phyloP scores from a whole-genome alignment of 2,329 filamentous ascomycete species.

The Ophiosphaerella korrae region DNA sequence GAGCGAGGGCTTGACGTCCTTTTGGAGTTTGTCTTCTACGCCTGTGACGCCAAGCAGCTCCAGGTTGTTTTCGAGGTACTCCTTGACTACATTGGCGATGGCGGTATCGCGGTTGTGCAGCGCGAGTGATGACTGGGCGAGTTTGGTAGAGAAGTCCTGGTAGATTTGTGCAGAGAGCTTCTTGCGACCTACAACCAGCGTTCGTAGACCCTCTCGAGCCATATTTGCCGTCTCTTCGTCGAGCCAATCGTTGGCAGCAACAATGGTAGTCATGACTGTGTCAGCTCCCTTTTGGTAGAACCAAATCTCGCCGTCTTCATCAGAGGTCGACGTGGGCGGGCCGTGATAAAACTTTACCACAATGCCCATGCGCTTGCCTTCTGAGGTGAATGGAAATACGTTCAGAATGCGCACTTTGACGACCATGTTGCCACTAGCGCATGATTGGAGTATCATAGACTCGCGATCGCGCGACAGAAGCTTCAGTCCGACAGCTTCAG shows the following conservation, averaged over 20 bases:
- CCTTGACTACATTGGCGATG: constrained; percentile 79
- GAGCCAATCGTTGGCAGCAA: constrained; percentile 95
- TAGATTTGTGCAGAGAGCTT: constrained; percentile 80
- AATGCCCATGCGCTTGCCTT: constrained; percentile 98
- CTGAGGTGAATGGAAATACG: constrained; percentile 96
- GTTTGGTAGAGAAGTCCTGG: constrained; percentile 73
- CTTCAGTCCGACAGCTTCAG: constrained; percentile 86
- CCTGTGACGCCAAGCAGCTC: constrained; percentile 97
- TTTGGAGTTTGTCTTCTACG: constrained; percentile 95
- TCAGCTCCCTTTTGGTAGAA: constrained; percentile 99
- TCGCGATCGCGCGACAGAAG: constrained; percentile 85
- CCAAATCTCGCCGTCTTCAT: constrained; percentile 80
- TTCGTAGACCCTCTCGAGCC: constrained; percentile 93
- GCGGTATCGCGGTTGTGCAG: constrained; percentile 79
- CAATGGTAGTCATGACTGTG: constrained; percentile 96
- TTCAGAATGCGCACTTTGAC: constrained; percentile 89
- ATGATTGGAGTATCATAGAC: constrained; percentile 80
- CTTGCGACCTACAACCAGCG: constrained; percentile 92
- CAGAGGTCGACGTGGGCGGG: constrained; percentile 47
- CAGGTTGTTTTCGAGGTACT: constrained; percentile 83
- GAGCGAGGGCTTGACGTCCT: constrained; percentile 91
- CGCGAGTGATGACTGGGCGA: constrained; percentile 79
- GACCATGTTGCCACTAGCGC: constrained; percentile 72
- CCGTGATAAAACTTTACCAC: constrained; percentile 78
- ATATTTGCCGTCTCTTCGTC: constrained; percentile 99